These are phyloP conservation scores for Sinapis alba DNA, from an alignment of 441 rosid species.

Conservation along the genomic window DNA sequence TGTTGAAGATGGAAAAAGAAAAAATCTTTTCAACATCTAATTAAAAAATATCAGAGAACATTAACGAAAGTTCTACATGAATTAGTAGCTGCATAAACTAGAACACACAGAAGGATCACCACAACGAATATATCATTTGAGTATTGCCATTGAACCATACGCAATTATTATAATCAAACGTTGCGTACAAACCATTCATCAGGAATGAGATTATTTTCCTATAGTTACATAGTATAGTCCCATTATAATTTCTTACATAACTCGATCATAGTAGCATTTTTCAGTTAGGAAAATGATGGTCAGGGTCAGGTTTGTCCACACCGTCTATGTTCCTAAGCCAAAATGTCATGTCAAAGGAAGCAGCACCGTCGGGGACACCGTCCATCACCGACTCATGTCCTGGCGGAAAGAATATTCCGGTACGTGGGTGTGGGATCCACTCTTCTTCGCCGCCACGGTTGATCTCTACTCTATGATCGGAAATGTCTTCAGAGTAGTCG, in stretches of 20 bases:
- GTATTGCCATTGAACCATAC: background rate
- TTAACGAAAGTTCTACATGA: background rate
- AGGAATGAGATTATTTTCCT: background rate
- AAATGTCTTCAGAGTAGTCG: constrained; percentile 19
- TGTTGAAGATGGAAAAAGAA: background rate
- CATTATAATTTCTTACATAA: background rate
- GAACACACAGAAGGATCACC: background rate
- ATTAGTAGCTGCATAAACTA: background rate
- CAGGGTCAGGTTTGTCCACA: constrained; percentile 50
- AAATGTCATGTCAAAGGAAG: constrained; percentile 49
- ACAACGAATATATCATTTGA: background rate
- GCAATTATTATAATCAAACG: background rate
- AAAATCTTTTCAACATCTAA: background rate
- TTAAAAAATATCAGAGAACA: background rate
- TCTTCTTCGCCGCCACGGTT: constrained; percentile 21
- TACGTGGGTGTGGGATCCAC: constrained; percentile 81
- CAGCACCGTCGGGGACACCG: constrained; percentile 60
- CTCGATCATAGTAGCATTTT: background rate
- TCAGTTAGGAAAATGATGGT: constrained; percentile 11
- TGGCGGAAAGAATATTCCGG: constrained; percentile 69
- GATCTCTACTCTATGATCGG: constrained; percentile 4
- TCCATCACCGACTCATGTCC: constrained; percentile 77
- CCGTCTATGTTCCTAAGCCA: constrained; percentile 74
- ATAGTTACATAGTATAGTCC: constrained; percentile 3
- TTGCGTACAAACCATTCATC: background rate